Conservation (phyloP, 768 basidiomycete genomes). For the Infundibulicybe gibba region DNA sequence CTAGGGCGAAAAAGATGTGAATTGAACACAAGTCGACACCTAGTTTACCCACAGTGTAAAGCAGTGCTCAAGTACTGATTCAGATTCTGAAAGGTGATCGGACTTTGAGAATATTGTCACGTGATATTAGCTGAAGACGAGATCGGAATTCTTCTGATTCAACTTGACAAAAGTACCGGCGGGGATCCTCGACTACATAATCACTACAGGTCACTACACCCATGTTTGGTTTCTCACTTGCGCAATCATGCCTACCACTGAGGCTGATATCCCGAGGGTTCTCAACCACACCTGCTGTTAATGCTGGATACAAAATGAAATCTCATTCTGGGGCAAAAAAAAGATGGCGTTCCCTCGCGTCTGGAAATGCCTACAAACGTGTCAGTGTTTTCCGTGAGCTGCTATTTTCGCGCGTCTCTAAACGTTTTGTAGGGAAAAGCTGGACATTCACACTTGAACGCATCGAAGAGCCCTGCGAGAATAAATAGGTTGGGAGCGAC, state of each 20-base stretch:
- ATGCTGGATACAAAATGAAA: slow-evolving; percentile 76
- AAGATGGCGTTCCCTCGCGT: slow-evolving; percentile 70
- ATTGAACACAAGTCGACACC: too few relatives aligned
- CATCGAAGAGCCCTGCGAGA: slow-evolving; percentile 56
- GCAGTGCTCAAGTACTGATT: too few relatives aligned
- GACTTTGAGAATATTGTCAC: too few relatives aligned
- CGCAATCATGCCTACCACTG: slow-evolving; percentile 12
- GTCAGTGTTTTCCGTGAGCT: slow-evolving; percentile 35
- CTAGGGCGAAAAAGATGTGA: not conserved
- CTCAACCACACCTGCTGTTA: slow-evolving; percentile 51
- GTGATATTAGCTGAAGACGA: too few relatives aligned
- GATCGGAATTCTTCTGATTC: too few relatives aligned
- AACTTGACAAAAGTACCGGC: too few relatives aligned
- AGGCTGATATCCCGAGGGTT: slow-evolving; percentile 37
- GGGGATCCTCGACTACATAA: too few relatives aligned
- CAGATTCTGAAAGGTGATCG: too few relatives aligned
- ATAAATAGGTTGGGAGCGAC: slow-evolving; percentile 66
- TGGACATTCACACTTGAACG: slow-evolving; percentile 72
- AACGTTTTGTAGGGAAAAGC: slow-evolving; percentile 51
- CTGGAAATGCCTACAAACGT: slow-evolving; percentile 67
- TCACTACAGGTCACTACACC: too few relatives aligned
- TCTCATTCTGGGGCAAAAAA: slow-evolving; percentile 81
- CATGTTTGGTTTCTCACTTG: not conserved
- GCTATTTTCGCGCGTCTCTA: not conserved
- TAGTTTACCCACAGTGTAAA: too few relatives aligned